Evolutionary conservation across 176 grass and related monocot genomes (phyloP), one percentile per base, ranked within the genome.

Genomic region (Alopecurus myosuroides): DNA sequence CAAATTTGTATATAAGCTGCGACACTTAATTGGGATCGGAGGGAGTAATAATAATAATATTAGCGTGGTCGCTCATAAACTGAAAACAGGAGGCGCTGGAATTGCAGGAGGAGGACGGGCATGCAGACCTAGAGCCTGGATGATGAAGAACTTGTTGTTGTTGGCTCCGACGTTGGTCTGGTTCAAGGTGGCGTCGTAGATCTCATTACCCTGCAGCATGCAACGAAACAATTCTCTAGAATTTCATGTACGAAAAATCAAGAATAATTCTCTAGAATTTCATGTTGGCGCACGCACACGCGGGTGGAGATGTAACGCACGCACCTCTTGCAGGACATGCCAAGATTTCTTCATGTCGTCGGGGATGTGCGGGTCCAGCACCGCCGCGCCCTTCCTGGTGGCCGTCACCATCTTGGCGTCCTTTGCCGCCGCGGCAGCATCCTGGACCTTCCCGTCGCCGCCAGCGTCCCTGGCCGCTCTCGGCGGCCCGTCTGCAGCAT

Each of bases 131-230:
- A 98, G 69, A 78, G 84, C 91, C 85, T 95, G 95, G 80, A 98
- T 90, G 74, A 93, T 82, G 82, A 87, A 98, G 52, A 98, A 98
- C 77, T 98, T 98, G 46, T 95, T 98, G 60, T 95, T 98, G 84
- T 98, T 98, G 56, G 79, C 51, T 56, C 89, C 87, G 66, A 98
- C 87, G 77, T 93, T 93, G 33, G 95, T 98, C 77, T 98, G 95
- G 85, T 98, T 98, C 88, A 98, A 58, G 31, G 87, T 95, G 11
- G 93, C 95, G 80, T 93, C 93, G 85, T 92, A 95, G 45, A 98
- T 90, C 50, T 98, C 93, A 62, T 93, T 83, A 17, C 72, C 95
- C 95, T 98, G 89, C 77, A 23, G 42, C 11, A 13, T 14, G 44
- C 12, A 45, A 45, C 41, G 41, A 77, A 66, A n/a, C n/a, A n/a